Conservation (phyloP, 305 asterid genomes). For the Plantago rigida region DNA sequence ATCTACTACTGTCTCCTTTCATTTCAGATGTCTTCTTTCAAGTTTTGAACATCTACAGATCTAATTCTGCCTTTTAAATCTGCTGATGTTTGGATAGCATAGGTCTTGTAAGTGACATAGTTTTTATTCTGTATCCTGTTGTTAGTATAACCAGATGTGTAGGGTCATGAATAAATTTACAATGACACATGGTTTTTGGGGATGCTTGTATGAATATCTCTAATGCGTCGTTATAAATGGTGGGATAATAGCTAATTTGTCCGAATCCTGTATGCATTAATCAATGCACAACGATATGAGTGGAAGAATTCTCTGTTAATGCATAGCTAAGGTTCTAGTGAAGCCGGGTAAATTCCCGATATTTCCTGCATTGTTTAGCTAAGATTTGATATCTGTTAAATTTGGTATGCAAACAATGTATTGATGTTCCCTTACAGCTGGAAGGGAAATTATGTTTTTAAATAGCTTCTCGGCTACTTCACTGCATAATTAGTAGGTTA, state of each 20-base stretch:
- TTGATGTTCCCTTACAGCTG: background rate
- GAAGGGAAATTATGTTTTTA: background rate
- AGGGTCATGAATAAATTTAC: background rate
- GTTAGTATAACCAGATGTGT: background rate
- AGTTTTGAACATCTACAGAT: constrained; percentile 19
- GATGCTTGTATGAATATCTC: background rate
- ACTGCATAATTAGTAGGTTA: background rate
- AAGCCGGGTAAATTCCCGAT: too few species aligned
- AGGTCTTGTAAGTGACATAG: background rate
- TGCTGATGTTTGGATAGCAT: background rate
- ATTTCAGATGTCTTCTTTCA: constrained; percentile 6
- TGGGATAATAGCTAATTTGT: background rate
- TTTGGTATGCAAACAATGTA: background rate
- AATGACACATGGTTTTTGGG: background rate
- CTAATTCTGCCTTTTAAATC: background rate
- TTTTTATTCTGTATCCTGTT: background rate
- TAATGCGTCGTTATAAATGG: background rate
- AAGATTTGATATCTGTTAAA: background rate
- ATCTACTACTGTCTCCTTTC: background rate
- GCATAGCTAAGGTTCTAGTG: background rate
- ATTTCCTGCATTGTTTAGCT: background rate
- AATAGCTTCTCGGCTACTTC: background rate
- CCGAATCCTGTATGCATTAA: background rate
- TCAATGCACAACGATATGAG: background rate
- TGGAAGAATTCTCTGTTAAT: background rate